Base-by-base conservation (phyloP, 305 asterid species). In the Solanum hybrid region DNA sequence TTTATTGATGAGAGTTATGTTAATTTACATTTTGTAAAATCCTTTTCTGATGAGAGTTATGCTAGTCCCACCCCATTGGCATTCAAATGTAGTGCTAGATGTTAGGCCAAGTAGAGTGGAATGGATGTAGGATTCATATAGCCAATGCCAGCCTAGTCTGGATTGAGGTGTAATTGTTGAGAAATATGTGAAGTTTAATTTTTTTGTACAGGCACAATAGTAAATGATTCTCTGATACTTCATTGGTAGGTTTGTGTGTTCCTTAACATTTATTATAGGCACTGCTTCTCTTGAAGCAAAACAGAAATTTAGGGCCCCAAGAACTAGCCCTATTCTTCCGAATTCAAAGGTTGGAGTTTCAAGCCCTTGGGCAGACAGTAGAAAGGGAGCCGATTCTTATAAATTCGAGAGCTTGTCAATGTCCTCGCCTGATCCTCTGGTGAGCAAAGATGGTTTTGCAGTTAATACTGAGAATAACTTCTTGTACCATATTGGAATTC, bases 251-350 rank as follows among this genome's bases (percentile, higher is more conserved):
- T 34, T 5, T 37, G 7, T 88, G 87, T 88, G 92, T 76, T 76
- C 94, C 96, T 97, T 95, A 93, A 94, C 94, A 11, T 79, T 75
- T 78, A 89, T 71, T 76, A 89, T 93, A 97, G 99, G 99, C 91
- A 92, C 91, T 93, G 97, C 98, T 89, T 93, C 99, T 91, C 91
- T 93, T 64, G 99, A 96, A 96, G 99, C 99, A 84, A 97, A 95
- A 90, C 92, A 95, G 91, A 90, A 94, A 78, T 97, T 96, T 92
- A 94, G 91, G 92, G 94, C 94, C 86, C 99, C 99, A 66, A 92
- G 97, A 85, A 82, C 88, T 88, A 89, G 92, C 87, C 93, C 95
- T 81, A 88, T 91, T 71, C 76, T 88, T 91, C 94, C 90, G 87
- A 91, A 89, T 89, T 91, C 91, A 85, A 84, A 89, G 86, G 89